Percentiles rank a stretch among this genome's conserved stretches.
Conservation (phyloP, 257 asterid species). For the Prunella vulgaris region DNA sequence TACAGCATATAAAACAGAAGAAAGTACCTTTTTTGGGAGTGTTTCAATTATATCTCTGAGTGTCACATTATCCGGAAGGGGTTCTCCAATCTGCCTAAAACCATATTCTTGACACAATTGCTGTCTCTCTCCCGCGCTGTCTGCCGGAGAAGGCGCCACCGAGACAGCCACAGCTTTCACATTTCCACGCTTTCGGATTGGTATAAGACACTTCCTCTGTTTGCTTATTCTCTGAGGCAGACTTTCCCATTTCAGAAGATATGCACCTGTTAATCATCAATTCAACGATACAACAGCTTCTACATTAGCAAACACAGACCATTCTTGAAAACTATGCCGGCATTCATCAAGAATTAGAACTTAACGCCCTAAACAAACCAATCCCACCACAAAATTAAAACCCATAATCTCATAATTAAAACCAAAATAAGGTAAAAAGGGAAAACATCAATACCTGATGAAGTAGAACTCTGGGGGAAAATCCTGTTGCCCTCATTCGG, state of each 20-base stretch:
- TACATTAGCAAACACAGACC: neutral
- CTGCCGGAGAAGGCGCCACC: constrained; percentile 55
- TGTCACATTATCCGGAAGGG: constrained; percentile 75
- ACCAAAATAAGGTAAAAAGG: neutral
- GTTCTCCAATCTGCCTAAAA: constrained; percentile 85
- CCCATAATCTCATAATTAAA: constrained; percentile 8
- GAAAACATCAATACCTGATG: constrained; percentile 41
- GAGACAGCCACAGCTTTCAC: constrained; percentile 74
- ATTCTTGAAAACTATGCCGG: constrained; percentile 1
- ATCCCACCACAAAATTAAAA: constrained; percentile 9
- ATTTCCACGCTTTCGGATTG: constrained; percentile 33
- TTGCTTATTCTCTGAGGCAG: constrained; percentile 38
- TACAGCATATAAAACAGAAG: neutral
- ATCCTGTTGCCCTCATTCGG: constrained; percentile 40
- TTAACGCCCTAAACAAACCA: neutral
- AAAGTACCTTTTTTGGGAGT: constrained; percentile 75
- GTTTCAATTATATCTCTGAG: constrained; percentile 69
- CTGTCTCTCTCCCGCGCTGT: constrained; percentile 49
- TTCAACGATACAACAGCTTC: neutral
- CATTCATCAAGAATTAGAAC: neutral
- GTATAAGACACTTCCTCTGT: constrained; percentile 34
- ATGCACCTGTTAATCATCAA: constrained; percentile 38
- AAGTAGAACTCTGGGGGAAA: constrained; percentile 38
- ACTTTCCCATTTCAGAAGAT: constrained; percentile 50
- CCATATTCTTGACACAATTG: constrained; percentile 64